Conservation (phyloP, 2,329 filamentous ascomycete genomes). For the Xylaria sp. region DNA sequence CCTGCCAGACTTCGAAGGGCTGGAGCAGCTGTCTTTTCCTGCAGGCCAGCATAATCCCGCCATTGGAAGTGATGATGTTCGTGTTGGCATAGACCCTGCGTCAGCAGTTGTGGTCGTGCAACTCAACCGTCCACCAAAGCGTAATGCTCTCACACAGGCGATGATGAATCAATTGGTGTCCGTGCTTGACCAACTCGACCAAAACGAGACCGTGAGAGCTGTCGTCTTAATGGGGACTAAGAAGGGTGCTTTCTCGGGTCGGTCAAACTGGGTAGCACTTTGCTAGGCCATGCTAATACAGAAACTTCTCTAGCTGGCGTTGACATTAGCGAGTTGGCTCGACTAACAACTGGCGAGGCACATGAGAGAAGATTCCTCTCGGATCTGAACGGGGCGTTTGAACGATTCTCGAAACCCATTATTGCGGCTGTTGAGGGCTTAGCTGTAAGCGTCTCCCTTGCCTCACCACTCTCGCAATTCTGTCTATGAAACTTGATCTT, state of each 20-base stretch:
- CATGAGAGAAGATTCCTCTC: slow-evolving; percentile 50
- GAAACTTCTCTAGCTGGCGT: slow-evolving; percentile 45
- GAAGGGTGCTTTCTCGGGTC: slow-evolving; percentile 54
- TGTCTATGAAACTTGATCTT: not conserved
- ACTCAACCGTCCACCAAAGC: slow-evolving; percentile 64
- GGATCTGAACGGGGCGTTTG: slow-evolving; percentile 55
- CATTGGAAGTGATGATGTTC: slow-evolving; percentile 38
- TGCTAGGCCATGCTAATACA: slow-evolving; percentile 9
- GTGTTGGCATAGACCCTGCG: slow-evolving; percentile 46
- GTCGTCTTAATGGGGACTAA: slow-evolving; percentile 54
- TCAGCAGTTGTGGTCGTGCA: slow-evolving; percentile 59
- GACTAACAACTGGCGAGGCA: slow-evolving; percentile 47
- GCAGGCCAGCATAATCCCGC: slow-evolving; percentile 9
- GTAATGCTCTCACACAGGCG: slow-evolving; percentile 67
- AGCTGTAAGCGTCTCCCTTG: slow-evolving; percentile 55
- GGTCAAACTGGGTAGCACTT: slow-evolving; percentile 27
- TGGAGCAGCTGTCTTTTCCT: slow-evolving; percentile 22
- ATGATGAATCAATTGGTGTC: slow-evolving; percentile 59
- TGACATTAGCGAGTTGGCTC: slow-evolving; percentile 52
- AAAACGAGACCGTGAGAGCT: slow-evolving; percentile 48
- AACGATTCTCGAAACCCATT: slow-evolving; percentile 58
- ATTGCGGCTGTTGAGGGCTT: slow-evolving; percentile 63
- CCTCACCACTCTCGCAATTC: not conserved
- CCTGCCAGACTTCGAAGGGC: slow-evolving; percentile 36
- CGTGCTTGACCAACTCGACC: slow-evolving; percentile 46